Evolutionary conservation across 192 early-diverging fungal genomes (phyloP), one percentile per base, ranked within the genome.

Genomic region (Diversispora epigaea): DNA sequence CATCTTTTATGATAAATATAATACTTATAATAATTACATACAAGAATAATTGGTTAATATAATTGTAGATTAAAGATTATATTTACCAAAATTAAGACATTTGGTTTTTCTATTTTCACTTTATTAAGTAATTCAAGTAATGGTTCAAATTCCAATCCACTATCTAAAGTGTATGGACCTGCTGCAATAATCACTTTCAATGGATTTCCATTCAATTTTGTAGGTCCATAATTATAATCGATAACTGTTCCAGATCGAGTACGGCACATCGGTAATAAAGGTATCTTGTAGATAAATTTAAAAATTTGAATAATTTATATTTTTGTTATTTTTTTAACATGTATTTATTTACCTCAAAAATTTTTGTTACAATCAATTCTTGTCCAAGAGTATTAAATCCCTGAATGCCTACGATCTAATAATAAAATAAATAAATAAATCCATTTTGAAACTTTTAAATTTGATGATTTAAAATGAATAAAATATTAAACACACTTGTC

Each of bases 81-180:
- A 19, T 43, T 66, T 77, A 85, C 85, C 80, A 99, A 80, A 25
- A 99, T 77, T 8, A 99, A 84, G 11, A 92, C 86, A 78, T 97
- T 90, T 1, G 97, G 96, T 46, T 80, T 71, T 6, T 93, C 89
- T 4, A 69, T 73, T 52, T 82, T 65, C 15, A 91, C 82, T 6
- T 85, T 81, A 0, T 84, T 78, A n/a, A 91, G 78, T n/a, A 99
- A 80, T 17, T 90, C 95, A 17, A 86, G 80, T 71, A 98, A 84
- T 6, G 95, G 92, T 69, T 95, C 91, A 71, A 90, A 99, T 12
- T 86, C 80, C 12, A 96, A 83, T 55, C 32, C 50, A 73, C 89
- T 91, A 62, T 91, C 90, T 40, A 96, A 77, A 9, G 94, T 95
- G 78, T 89, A 99, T 12, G 97, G 97, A 0, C 97, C 97, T 3